Evolutionary conservation across 768 basidiomycete genomes (phyloP).

Genomic region (Pulveroboletus ravenelii): DNA sequence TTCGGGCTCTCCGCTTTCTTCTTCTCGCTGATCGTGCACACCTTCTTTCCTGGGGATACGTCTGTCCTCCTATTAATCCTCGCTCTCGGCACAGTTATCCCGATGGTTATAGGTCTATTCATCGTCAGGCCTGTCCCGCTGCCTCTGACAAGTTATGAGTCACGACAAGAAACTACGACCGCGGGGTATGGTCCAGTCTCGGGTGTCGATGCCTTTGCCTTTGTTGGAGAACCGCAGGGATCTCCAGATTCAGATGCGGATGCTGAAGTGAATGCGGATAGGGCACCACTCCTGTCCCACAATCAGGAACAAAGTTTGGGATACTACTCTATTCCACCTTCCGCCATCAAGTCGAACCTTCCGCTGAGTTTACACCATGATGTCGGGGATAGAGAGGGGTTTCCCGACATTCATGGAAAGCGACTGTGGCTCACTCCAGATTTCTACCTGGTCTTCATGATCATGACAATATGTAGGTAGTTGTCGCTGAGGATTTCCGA

Average conservation of each 20-base stretch:
- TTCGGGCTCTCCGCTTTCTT: conserved; percentile 90
- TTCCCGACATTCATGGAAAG: conserved; percentile 52
- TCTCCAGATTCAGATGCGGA: conserved; percentile 10
- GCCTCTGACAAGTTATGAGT: conserved; percentile 30
- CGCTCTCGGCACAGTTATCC: conserved; percentile 69
- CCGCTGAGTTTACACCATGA: conserved; percentile 2
- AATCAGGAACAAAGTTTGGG: conserved; percentile 16
- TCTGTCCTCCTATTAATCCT: conserved; percentile 66
- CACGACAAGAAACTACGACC: not conserved
- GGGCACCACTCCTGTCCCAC: conserved; percentile 21
- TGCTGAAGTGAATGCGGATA: conserved; percentile 14
- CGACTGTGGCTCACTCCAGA: conserved; percentile 48
- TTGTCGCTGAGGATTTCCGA: not conserved
- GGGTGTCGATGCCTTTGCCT: conserved; percentile 18
- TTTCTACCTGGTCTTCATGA: conserved; percentile 60
- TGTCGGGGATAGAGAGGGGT: conserved; percentile 17
- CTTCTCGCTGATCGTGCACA: conserved; percentile 73
- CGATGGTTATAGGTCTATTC: conserved; percentile 76
- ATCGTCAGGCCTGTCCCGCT: conserved; percentile 66
- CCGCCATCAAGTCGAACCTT: conserved; percentile 23
- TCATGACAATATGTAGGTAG: conserved; percentile 53
- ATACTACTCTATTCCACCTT: conserved; percentile 15
- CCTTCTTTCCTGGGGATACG: conserved; percentile 34
- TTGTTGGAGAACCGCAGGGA: conserved; percentile 19
- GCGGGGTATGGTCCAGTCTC: conserved; percentile 21